A percentile compares a stretch with the other conserved stretches of the same genome.
Evolutionary conservation across 257 asterid genomes (phyloP).

Genomic region (Solanum medicagineum): DNA sequence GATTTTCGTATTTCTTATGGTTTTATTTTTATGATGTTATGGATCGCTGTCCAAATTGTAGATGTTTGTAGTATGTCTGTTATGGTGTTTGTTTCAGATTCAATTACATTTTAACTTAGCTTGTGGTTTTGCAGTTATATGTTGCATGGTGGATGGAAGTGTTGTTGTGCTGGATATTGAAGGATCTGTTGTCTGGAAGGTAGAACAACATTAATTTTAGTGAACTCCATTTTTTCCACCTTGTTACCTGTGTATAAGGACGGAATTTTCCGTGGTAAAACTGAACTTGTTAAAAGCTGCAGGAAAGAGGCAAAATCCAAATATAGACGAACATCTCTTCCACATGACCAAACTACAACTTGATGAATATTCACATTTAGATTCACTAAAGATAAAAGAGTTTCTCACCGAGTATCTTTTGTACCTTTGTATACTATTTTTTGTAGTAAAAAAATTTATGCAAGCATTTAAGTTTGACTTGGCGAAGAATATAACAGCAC

Average conservation of each 20-base stretch:
- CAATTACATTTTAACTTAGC: background rate
- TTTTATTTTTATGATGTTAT: background rate
- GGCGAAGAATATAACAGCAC: background rate
- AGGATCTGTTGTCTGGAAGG: slow-evolving; percentile 81
- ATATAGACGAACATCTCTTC: background rate
- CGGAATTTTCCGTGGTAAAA: background rate
- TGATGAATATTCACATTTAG: background rate
- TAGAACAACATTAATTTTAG: background rate
- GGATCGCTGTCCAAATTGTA: background rate
- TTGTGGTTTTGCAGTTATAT: slow-evolving; percentile 46
- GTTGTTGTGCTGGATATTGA: slow-evolving; percentile 37
- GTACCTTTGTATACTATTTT: background rate
- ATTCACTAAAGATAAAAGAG: background rate
- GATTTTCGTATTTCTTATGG: background rate
- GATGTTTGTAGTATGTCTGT: background rate
- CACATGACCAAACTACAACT: background rate
- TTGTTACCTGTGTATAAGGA: background rate
- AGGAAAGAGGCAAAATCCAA: background rate
- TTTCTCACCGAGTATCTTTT: background rate
- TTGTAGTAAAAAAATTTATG: background rate
- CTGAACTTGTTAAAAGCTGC: background rate
- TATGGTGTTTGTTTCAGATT: background rate
- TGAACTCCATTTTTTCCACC: background rate
- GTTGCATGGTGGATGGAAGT: slow-evolving; percentile 84
- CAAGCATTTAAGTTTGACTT: background rate